A percentile compares a stretch with the other conserved stretches of the same genome.
Evolutionary conservation across 1,284 basidiomycete species (phyloP).

Genomic region (Tilletia horrida): DNA sequence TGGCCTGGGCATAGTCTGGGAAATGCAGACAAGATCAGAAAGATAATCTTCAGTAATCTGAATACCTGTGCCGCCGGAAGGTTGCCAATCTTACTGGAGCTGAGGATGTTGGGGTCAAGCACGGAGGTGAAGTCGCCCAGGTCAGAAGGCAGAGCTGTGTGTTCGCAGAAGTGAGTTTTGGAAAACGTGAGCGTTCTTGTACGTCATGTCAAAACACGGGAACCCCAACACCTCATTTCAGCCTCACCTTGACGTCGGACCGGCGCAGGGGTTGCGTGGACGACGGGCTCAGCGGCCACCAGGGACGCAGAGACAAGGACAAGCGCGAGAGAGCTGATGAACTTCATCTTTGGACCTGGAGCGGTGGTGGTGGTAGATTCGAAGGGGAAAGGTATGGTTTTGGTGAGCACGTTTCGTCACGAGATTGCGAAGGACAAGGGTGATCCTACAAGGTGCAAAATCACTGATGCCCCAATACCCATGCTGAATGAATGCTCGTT

Average conservation of each 20-base stretch:
- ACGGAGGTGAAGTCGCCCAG: not conserved
- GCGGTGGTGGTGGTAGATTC: not conserved
- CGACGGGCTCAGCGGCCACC: slow-evolving; percentile 3
- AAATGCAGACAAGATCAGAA: not conserved
- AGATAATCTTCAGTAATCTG: not conserved
- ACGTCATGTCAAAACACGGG: not conserved
- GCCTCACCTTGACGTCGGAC: slow-evolving; percentile 8
- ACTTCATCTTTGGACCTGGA: slow-evolving; percentile 1
- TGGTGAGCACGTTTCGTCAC: too few species aligned
- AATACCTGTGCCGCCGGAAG: not conserved
- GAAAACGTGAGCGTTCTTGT: not conserved
- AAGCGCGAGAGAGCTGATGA: slow-evolving; percentile 1
- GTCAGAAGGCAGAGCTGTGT: slow-evolving; percentile 11
- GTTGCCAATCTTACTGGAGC: not conserved
- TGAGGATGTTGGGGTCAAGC: not conserved
- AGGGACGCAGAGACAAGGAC: slow-evolving; percentile 3
- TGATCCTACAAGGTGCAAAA: too few species aligned
- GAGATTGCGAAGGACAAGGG: too few species aligned
- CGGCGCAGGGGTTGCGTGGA: not conserved
- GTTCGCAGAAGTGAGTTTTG: not conserved
- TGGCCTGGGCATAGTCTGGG: slow-evolving; percentile 14
- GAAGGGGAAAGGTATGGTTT: too few species aligned
- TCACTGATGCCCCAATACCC: too few species aligned
- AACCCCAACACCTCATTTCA: not conserved
- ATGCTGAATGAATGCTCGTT: too few species aligned